Evolutionary conservation across 129 eudicot genomes (phyloP), one percentile per base, ranked within the genome.

Genomic region (Rutidosis leptorrhynchoides): DNA sequence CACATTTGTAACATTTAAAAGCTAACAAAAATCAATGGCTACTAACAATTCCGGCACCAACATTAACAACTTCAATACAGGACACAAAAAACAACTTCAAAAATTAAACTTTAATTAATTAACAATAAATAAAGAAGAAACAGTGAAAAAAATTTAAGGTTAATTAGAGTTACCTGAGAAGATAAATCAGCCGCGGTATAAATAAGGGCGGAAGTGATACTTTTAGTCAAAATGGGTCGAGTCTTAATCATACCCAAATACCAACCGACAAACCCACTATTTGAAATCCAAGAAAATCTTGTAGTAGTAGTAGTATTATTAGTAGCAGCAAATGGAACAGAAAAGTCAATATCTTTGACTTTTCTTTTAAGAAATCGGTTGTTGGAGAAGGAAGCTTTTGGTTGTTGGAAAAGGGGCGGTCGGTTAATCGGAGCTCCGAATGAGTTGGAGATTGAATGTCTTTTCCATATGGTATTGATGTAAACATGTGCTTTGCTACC

Each of bases 181-280:
- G 99, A 79, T 8, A 82, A 75, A 78, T 93, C 99, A 33, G 99
- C 96, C 22, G 85, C 96, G 30, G 87, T 72, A 70, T 83, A 89
- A 64, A 89, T 93, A 20, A 86, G 24, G 9, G 84, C 80, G 35
- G 83, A 83, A 23, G 99, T 89, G 62, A 86, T 37, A 73, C 95
- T 83, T 73, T 93, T 93, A 22, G 99, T 93, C 54, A 85, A 64
- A 78, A 89, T 65, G 40, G 99, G 99, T 10, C 96, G 79, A 56
- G 92, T 68, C 62, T 89, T 80, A 60, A 93, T 57, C 90, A 81
- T 51, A 10, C 85, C 79, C 84, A 93, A 73, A 73, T 89, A 93
- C 96, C 96, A 93, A 4, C 83, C 77, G 0, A 93, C 78, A 11
- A 84, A 40, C 68, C 87, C 81, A 58, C 70, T 65, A 58, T 71